Evolutionary conservation across 208 protist genomes (phyloP), one percentile per base, ranked within the genome.

Genomic region (Trypanosoma avium): DNA sequence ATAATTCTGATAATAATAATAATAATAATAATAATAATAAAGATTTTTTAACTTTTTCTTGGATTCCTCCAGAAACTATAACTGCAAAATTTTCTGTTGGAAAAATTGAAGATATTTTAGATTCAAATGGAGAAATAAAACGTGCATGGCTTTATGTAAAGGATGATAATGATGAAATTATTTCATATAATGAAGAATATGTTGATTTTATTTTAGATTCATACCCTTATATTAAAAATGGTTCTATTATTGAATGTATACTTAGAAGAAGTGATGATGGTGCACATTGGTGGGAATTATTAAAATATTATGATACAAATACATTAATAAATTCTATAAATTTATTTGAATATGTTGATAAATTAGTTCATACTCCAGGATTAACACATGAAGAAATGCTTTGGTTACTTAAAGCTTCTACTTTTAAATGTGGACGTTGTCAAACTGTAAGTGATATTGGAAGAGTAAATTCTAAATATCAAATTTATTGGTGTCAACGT

Each of bases 241-340:
- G 75, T 19, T 77, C 68, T 49, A 38, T 88, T 30, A 58, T 92
- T 30, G 77, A 93, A 38, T 95, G 89, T 57, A 50, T 93, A 22
- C 73, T 90, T 21, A 67, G 73, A 24, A 67, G 79, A 47, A 79
- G 75, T 27, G 64, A 88, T 56, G 84, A 95, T 57, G 84, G 82
- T 3, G 74, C 85, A 32, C 89, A 93, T 66, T 95, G 89, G 89
- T 95, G 89, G 86, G 86, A 93, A 72, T 59, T 92, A 45, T 35
- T 95, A 50, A 75, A 75, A 33, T 67, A 73, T 26, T 77, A 80
- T 62, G 29, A 55, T 19, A 32, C 47, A 10, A 70, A 74, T n/a
- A 72, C 45, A 13, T 33, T 45, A 36, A 61, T 53, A 17, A 62
- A 45, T 10, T 61, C 72, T 4, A 42, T 72, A 50, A 60, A 75